A percentile compares a stretch with the other conserved stretches of the same genome.
Evolutionary conservation across 805 yeast species (phyloP).

Genomic region (Saccharomycopsis sp.): DNA sequence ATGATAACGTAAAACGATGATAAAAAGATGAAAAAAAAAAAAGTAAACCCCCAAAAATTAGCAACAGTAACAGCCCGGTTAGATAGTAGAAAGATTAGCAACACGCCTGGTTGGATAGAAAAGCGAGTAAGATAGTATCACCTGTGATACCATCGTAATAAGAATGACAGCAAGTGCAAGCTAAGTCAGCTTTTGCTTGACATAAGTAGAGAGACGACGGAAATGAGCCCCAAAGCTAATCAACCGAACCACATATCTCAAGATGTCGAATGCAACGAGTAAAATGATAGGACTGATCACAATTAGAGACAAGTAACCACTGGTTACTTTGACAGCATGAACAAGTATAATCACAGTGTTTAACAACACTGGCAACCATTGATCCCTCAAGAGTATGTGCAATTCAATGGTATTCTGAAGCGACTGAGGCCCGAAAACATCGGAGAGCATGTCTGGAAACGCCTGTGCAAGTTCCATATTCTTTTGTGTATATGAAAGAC

Average conservation of each 20-base stretch:
- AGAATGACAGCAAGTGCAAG: background rate
- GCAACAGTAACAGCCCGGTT: background rate
- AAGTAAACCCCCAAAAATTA: too few relatives aligned
- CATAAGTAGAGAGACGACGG: background rate
- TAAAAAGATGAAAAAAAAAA: background rate
- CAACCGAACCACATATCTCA: slow-evolving; percentile 4
- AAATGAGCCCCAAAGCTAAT: background rate
- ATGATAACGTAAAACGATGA: background rate
- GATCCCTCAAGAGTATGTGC: background rate
- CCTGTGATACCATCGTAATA: background rate
- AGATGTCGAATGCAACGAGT: slow-evolving; percentile 12
- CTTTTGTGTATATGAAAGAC: background rate
- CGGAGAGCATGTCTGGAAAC: background rate
- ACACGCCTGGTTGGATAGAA: too few relatives aligned
- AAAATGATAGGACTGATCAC: slow-evolving; percentile 13
- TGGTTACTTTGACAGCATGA: slow-evolving; percentile 8
- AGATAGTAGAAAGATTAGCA: background rate
- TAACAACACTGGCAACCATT: background rate
- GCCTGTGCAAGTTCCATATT: background rate
- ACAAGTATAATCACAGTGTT: slow-evolving; percentile 1
- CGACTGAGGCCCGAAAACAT: background rate
- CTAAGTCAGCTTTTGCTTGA: background rate
- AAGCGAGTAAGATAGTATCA: background rate
- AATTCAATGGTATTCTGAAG: background rate
- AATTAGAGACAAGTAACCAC: slow-evolving; percentile 11